Conservation (phyloP, 768 basidiomycete species). For the Terana coerulea region DNA sequence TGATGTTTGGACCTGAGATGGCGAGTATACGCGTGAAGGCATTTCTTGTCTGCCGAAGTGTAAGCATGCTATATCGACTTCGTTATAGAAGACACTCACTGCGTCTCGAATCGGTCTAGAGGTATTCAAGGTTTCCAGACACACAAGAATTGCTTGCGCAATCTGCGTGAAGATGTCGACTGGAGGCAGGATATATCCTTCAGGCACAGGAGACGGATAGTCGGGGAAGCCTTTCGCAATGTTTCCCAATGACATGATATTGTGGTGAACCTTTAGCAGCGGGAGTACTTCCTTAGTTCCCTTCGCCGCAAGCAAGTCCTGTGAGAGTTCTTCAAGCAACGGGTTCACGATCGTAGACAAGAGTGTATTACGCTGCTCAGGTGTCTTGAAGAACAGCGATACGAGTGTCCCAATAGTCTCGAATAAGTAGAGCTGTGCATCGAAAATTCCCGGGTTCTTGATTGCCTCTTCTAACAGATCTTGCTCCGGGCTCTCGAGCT, state of each 20-base stretch:
- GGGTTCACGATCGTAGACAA: slow-evolving; percentile 80
- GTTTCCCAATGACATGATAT: slow-evolving; percentile 91
- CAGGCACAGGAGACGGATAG: slow-evolving; percentile 65
- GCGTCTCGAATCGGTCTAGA: slow-evolving; percentile 90
- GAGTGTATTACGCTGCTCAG: slow-evolving; percentile 64
- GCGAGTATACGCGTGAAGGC: slow-evolving; percentile 92
- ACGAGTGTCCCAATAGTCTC: slow-evolving; percentile 86
- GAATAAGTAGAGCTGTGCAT: slow-evolving; percentile 91
- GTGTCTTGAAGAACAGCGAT: slow-evolving; percentile 63
- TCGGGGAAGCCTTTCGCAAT: slow-evolving; percentile 97
- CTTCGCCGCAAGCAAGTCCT: slow-evolving; percentile 50
- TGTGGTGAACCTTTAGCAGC: slow-evolving; percentile 88
- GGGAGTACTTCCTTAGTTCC: slow-evolving; percentile 65
- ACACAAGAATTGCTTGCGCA: slow-evolving; percentile 83
- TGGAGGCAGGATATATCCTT: slow-evolving; percentile 65
- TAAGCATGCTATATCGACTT: not conserved
- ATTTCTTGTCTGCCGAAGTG: slow-evolving; percentile 67
- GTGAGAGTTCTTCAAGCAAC: slow-evolving; percentile 68
- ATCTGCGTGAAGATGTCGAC: slow-evolving; percentile 79
- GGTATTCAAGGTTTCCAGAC: slow-evolving; percentile 82
- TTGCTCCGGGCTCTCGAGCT: slow-evolving; percentile 63
- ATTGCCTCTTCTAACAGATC: slow-evolving; percentile 81
- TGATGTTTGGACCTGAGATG: slow-evolving; percentile 82
- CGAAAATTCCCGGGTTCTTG: slow-evolving; percentile 67
- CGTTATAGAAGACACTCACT: slow-evolving; percentile 46